Evolutionary conservation across 2,329 filamentous ascomycete species (phyloP).

Genomic region (Claviceps sorghi): DNA sequence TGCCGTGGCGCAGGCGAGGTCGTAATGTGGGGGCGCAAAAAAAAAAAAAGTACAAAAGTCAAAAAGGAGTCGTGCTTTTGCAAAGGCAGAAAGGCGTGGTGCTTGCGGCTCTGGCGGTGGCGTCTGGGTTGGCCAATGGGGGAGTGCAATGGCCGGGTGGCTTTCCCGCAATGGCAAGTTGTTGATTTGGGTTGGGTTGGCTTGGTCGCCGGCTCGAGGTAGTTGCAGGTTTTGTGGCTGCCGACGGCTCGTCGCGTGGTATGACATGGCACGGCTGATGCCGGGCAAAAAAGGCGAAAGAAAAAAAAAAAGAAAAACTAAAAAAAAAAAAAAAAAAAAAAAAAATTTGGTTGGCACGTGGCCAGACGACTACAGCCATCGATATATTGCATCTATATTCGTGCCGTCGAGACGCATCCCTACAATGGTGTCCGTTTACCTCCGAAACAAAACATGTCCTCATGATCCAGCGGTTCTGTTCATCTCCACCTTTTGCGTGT

Average conservation of each 20-base stretch:
- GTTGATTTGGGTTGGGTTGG: no score
- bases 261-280: not conserved
- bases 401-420: not conserved
- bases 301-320: no score
- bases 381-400: not conserved
- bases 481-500: not conserved
- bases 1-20: no score
- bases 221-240: no score
- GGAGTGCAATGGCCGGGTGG: not conserved
- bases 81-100: not conserved
- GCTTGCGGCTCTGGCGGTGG: not conserved
- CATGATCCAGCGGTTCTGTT: conserved; percentile 1
- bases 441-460: not conserved
- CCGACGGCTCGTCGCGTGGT: not conserved
- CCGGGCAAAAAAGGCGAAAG: no score
- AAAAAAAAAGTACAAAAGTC: not conserved
- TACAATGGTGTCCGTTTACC: not conserved
- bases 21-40: no score
- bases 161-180: not conserved
- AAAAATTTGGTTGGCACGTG: no score
- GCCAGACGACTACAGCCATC: not conserved
- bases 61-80: not conserved
- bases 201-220: no score
- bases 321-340: no score
- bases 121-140: not conserved